phyloP scores from a whole-genome alignment of 768 basidiomycete species.

The Kwoniella dejecticola region DNA sequence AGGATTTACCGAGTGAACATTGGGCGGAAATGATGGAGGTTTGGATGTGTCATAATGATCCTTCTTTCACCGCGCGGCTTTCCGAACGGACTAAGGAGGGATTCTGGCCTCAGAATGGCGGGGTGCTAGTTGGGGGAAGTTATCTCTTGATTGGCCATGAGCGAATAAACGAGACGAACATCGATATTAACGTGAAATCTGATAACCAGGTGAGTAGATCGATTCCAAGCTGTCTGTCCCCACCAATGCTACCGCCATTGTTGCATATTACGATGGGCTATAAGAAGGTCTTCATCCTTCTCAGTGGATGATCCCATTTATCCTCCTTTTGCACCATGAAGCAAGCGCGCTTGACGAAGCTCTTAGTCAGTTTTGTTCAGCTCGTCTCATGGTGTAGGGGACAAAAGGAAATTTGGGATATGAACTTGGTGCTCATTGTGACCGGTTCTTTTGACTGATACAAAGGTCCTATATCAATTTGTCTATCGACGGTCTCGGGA shows the following conservation, averaged over 20 bases:
- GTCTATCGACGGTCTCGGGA: conserved; percentile 50
- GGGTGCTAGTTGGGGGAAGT: conserved; percentile 85
- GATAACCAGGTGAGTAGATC: conserved; percentile 63
- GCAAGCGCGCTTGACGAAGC: conserved; percentile 58
- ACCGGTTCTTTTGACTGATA: conserved; percentile 76
- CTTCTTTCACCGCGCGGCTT: conserved; percentile 73
- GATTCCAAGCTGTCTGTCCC: no score
- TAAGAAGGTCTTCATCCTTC: conserved; percentile 86
- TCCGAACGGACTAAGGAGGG: conserved; percentile 64
- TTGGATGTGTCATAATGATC: conserved; percentile 97
- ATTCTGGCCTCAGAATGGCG: conserved; percentile 73
- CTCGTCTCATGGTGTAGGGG: not conserved
- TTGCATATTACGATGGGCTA: conserved; percentile 61
- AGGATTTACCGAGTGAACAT: conserved; percentile 90
- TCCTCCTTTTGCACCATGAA: conserved; percentile 31
- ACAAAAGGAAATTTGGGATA: conserved; percentile 23
- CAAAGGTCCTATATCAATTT: conserved; percentile 74
- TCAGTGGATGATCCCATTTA: conserved; percentile 66
- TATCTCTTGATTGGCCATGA: conserved; percentile 77
- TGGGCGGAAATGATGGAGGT: conserved; percentile 97
- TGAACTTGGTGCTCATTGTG: conserved; percentile 2
- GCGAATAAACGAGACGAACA: conserved; percentile 62
- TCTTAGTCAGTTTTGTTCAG: conserved; percentile 63
- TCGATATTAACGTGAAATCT: conserved; percentile 51
- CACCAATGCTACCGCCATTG: no score